Base-by-base conservation (phyloP, 345 rosid species). In the Triadica sebifera region DNA sequence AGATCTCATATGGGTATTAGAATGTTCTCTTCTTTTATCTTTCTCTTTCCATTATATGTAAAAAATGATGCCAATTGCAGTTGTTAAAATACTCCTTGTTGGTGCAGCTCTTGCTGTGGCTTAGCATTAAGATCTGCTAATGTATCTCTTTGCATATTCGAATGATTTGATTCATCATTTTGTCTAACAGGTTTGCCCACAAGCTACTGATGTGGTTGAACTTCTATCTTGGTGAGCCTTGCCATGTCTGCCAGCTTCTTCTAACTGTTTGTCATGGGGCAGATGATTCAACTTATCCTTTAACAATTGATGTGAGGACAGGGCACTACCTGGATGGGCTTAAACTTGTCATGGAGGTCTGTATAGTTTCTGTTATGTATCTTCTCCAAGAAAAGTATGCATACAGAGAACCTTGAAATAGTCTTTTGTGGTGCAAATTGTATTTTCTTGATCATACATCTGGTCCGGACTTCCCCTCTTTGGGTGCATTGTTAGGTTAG, bases 221-320 rank as follows among this genome's bases (percentile, higher is more conserved):
- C 82, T 91, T 74, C 81, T 93, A 87, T 84, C 96, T 95, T 67
- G 85, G 90, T 69, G 98, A 95, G 79, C 98, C 98, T 76, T 93
- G 99, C 81, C 99, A 95, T 81, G 96, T 90, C 71, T 93, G 97
- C 74, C 94, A 95, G 86, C 93, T 93, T 81, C 93, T 91, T 77
- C 83, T 95, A 62, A 87, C 98, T 25, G 80, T 91, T 73, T 86
- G 94, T 13, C 98, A 95, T 69, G 98, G 99, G 82, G 91, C 93
- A 73, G 96, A 95, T 85, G 98, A 90, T 86, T 89, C 87, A 72
- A 91, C 94, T 70, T 87, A 74, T 84, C 99, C 99, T 25, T 89
- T 89, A 71, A 82, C 92, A 19, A 90, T 93, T 78, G 96, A 91
- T 82, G 93, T 95, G 77, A 89, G 91, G 85, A 90, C 93, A 53